A percentile compares a stretch with the other conserved stretches of the same genome.
These are phyloP conservation scores for Astrothelium macrocarpum DNA, from an alignment of 495 filamentous ascomycete species.

Conservation along the genomic window DNA sequence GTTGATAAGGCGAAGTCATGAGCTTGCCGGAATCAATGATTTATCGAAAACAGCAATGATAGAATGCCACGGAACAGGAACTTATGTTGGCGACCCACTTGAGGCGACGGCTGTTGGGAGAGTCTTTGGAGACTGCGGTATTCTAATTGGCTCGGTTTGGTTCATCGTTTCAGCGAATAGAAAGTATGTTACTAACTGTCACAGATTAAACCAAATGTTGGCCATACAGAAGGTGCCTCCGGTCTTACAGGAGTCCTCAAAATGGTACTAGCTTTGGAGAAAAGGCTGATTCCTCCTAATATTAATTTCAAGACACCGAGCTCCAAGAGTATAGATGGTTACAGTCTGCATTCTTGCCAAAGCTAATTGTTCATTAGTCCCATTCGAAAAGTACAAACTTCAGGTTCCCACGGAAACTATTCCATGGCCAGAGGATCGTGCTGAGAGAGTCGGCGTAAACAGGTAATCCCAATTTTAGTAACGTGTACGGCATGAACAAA, in stretches of 20 bases:
- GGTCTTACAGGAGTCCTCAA: slow-evolving; percentile 53
- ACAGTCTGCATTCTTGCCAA: neutral
- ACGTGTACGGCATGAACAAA: neutral
- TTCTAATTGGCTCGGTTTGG: neutral
- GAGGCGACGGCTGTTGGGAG: slow-evolving; percentile 5
- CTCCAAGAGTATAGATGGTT: slow-evolving; percentile 17
- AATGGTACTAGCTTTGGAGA: slow-evolving; percentile 47
- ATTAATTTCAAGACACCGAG: slow-evolving; percentile 39
- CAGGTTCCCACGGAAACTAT: neutral
- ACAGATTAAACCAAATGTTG: slow-evolving; percentile 9
- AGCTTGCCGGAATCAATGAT: slow-evolving; percentile 18
- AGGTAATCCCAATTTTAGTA: neutral
- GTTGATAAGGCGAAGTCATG: slow-evolving; percentile 10
- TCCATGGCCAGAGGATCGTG: neutral
- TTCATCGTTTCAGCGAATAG: neutral
- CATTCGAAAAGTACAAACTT: neutral
- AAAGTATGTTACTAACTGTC: neutral
- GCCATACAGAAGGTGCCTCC: slow-evolving; percentile 46
- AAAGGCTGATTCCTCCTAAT: slow-evolving; percentile 40
- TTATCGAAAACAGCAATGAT: slow-evolving; percentile 14
- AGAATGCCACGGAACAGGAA: slow-evolving; percentile 15
- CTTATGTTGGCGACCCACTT: slow-evolving; percentile 8
- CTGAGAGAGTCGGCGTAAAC: neutral
- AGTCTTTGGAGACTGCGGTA: slow-evolving; percentile 2
- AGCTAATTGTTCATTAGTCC: neutral